These are phyloP conservation scores for Mucor indicus DNA, from an alignment of 371 early-diverging fungal species.

Conservation along the genomic window DNA sequence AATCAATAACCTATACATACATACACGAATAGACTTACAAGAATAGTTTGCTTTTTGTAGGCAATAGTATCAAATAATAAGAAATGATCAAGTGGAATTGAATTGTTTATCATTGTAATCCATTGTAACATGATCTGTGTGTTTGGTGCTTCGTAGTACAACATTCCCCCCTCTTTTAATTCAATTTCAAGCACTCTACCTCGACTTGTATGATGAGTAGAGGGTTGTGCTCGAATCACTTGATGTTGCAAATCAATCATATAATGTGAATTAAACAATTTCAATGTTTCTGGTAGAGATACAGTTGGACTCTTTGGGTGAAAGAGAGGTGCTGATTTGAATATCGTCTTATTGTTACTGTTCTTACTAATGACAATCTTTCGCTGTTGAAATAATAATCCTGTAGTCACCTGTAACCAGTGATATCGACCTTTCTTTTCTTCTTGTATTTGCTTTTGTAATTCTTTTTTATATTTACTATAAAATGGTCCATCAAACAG, in stretches of 20 bases:
- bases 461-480: no score
- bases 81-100: background rate
- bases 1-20: no score
- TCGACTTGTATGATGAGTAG: background rate
- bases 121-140: conserved; percentile 16
- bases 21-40: no score
- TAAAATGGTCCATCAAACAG: no score
- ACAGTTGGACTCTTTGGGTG: background rate
- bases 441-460: no score
- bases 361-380: conserved; percentile 1
- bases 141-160: conserved; percentile 16
- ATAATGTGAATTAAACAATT: conserved; percentile 3
- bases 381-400: conserved; percentile 2
- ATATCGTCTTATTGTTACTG: background rate
- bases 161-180: background rate
- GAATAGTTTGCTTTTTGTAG: no score
- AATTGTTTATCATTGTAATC: conserved; percentile 8
- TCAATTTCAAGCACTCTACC: no score
- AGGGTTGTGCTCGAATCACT: conserved; percentile 2
- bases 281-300: conserved; percentile 1
- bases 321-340: no score
- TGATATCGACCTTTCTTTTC: no score
- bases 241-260: conserved; percentile 7
- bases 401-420: conserved; percentile 20
- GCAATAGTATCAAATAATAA: no score